Conservation (phyloP, 345 rosid genomes). For the Linum trigynum region DNA sequence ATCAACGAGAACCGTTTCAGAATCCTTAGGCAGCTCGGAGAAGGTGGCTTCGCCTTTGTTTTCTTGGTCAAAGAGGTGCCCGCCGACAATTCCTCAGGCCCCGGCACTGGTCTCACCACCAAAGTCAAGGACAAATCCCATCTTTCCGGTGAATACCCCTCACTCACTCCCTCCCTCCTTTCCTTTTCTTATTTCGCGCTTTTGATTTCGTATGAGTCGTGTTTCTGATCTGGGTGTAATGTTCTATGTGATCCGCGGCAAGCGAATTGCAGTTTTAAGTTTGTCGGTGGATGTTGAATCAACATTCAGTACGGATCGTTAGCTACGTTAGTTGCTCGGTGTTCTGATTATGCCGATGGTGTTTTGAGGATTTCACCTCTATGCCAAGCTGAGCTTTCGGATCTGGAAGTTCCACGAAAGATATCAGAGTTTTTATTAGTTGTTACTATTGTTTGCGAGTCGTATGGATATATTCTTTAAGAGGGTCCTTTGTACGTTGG, state of each 20-base stretch:
- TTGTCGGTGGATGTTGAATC: background rate
- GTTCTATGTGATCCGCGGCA: background rate
- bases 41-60: slow-evolving; percentile 92
- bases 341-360: background rate
- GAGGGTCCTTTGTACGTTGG: too few relatives aligned
- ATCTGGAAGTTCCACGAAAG: background rate
- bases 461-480: too few relatives aligned
- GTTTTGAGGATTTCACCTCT: background rate
- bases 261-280: background rate
- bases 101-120: slow-evolving; percentile 51
- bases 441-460: too few relatives aligned
- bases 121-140: slow-evolving; percentile 88
- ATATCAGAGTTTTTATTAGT: background rate
- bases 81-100: slow-evolving; percentile 45
- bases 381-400: background rate
- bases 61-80: slow-evolving; percentile 71
- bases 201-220: too few relatives aligned
- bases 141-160: slow-evolving; percentile 52
- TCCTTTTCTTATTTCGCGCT: too few relatives aligned
- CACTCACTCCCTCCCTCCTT: too few relatives aligned
- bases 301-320: background rate
- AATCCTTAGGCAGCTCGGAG: slow-evolving; percentile 90
- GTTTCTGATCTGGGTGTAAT: background rate
- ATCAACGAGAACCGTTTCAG: slow-evolving; percentile 92
- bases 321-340: background rate